These are phyloP conservation scores for Nannizziopsis arthrosporioides DNA, from an alignment of 2,329 filamentous ascomycete genomes.

Conservation along the genomic window DNA sequence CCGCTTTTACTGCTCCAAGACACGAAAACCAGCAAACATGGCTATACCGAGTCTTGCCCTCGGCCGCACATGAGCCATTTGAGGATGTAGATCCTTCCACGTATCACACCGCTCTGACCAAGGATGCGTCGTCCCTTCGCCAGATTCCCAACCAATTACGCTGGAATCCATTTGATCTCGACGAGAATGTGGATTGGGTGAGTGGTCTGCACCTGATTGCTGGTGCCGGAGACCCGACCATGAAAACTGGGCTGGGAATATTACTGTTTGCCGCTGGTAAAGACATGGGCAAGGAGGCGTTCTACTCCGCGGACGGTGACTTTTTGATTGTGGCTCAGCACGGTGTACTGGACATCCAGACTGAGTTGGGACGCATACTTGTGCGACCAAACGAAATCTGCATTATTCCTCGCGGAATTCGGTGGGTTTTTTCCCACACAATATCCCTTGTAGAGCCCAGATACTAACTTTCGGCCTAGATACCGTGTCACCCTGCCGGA, in stretches of 20 bases:
- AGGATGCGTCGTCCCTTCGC: slow-evolving; percentile 40
- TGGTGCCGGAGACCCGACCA: slow-evolving; percentile 64
- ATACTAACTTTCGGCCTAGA: slow-evolving; percentile 18
- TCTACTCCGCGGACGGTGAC: slow-evolving; percentile 76
- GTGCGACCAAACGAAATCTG: slow-evolving; percentile 69
- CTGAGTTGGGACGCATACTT: slow-evolving; percentile 61
- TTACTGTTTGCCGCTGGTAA: slow-evolving; percentile 68
- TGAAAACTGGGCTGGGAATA: slow-evolving; percentile 69
- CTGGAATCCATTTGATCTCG: slow-evolving; percentile 67
- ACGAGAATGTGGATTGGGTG: slow-evolving; percentile 57
- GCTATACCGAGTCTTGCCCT: slow-evolving; percentile 59
- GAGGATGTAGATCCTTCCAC: slow-evolving; percentile 34
- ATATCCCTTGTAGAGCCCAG: neutral
- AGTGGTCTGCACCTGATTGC: slow-evolving; percentile 60
- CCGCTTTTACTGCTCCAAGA: slow-evolving; percentile 58
- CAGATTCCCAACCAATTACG: slow-evolving; percentile 62
- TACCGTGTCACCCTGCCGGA: slow-evolving; percentile 58
- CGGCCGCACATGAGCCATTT: slow-evolving; percentile 47
- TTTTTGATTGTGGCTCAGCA: slow-evolving; percentile 65
- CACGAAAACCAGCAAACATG: slow-evolving; percentile 59
- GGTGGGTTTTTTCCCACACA: slow-evolving; percentile 24
- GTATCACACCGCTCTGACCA: slow-evolving; percentile 36
- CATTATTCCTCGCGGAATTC: slow-evolving; percentile 61
- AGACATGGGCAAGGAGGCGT: slow-evolving; percentile 66
- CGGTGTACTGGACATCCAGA: slow-evolving; percentile 62